A percentile compares a stretch with the other conserved stretches of the same genome.
These are phyloP conservation scores for Rubia yunnanensis DNA, from an alignment of 257 asterid species.

Conservation along the genomic window DNA sequence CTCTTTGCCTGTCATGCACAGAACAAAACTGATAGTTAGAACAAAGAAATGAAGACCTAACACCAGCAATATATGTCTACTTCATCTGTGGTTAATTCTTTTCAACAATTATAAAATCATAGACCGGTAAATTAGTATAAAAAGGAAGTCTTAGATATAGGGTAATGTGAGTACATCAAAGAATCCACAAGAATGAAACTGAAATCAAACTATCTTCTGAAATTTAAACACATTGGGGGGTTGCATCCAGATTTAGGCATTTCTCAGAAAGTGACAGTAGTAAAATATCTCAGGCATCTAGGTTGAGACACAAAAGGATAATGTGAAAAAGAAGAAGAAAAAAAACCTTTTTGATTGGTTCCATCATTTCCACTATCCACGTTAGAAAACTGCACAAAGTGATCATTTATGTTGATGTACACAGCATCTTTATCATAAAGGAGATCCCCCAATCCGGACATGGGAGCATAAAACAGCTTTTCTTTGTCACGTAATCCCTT, in stretches of 20 bases:
- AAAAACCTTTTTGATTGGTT: slow-evolving; percentile 40
- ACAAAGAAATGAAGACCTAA: background rate
- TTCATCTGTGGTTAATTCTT: too few relatives aligned
- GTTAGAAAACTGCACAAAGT: slow-evolving; percentile 82
- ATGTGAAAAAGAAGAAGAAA: slow-evolving; percentile 5
- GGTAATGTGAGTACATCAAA: background rate
- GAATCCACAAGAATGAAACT: background rate
- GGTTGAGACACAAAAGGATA: background rate
- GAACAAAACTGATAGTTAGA: slow-evolving; percentile 9
- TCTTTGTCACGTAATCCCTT: slow-evolving; percentile 97
- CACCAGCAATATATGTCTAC: background rate
- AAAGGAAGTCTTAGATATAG: background rate
- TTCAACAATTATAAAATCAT: background rate
- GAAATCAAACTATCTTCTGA: too few relatives aligned
- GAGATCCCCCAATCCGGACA: slow-evolving; percentile 98
- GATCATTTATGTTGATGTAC: slow-evolving; percentile 84
- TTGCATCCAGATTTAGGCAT: too few relatives aligned
- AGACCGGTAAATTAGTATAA: background rate
- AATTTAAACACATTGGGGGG: too few relatives aligned
- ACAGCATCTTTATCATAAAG: slow-evolving; percentile 98
- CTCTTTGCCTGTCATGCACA: slow-evolving; percentile 43
- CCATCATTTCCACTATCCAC: slow-evolving; percentile 38
- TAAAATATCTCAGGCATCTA: background rate
- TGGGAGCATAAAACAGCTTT: slow-evolving; percentile 92
- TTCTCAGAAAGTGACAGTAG: background rate